Evolutionary conservation across 495 filamentous ascomycete species (phyloP), one percentile per base, ranked within the genome.

Genomic region (Talaromyces stipitatus): DNA sequence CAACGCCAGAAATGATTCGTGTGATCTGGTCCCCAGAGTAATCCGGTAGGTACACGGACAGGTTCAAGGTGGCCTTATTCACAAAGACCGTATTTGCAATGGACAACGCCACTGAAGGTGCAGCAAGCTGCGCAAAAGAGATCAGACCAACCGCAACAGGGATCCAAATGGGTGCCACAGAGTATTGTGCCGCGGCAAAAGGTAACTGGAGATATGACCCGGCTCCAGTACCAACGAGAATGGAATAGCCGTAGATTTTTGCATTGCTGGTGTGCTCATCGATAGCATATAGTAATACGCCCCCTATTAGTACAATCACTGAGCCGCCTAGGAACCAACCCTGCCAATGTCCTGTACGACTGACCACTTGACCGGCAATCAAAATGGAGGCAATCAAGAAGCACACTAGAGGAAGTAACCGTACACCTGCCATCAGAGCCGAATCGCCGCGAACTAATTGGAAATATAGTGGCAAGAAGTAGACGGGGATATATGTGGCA

Each of bases 391-490:
- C 32, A 12, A 36, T 36, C 32, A 36, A n/a, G 14, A 36, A 36
- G 14, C 32, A 36, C 4, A 36, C 32, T 2, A 36, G 3, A 6
- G 32, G 32, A 5, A 36, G 4, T n/a, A 36, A 36, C 14, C 32
- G 32, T 36, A 36, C 32, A n/a, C 32, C 32, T n/a, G 32, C 32
- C 3, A n/a, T 16, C 32, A 36, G 32, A 36, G 32, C 32, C 14
- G 32, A 36, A 36, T 36, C 3, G 4, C 32, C 32, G 16, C 67
- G 69, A 2, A 72, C 72, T 63, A 83, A 83, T 60, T 80, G 77
- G 67, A 84, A 84, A 67, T 73, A 82, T 54, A 81, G 68, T 10
- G 79, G 81, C 16, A 67, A 71, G 30, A 73, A 59, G 50, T 78
- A 78, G 60, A 60, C 54, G 6, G 58, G 58, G 20, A 51, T 60